Base-by-base conservation (phyloP, 768 basidiomycete species). In the Suillus decipiens region DNA sequence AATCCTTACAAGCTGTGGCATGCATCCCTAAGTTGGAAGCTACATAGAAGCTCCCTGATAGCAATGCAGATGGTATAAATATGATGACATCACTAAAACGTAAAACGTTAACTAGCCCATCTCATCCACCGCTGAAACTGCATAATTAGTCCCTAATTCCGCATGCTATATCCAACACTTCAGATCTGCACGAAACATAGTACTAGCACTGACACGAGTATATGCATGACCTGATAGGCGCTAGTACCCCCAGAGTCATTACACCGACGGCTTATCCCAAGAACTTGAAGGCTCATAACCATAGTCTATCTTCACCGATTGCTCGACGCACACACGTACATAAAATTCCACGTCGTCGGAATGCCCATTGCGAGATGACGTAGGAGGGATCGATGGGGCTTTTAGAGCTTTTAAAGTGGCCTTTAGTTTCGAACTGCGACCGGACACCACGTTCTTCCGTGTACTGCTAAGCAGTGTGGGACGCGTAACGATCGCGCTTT, bases 301-400 rank as follows among this genome's bases (percentile, higher is more conserved):
- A 5, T 70, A 75, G 42, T 75, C 74, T 17, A 75, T 65, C 6
- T 59, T 71, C 37, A 75, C 68, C 7, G 69, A 67, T 31, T 64
- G 72, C 33, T 77, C 76, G 3, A 76, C 69, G 24, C 72, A 63
- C 58, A 75, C 76, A 54, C 62, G 73, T 34, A 77, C 68, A 41
- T 76, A 70, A 31, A 75, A 33, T 22, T 77, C 74, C 64, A 73
- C 0, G 4, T 72, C 74, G 15, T 59, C 51, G 28, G 37, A 37
- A 34, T 39, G 37, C 15, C 1, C 31, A 22, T 34, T 63, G n/a
- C 45, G 24, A 7, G 43, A 61, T 14, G 64, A 12, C 55, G 43
- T 34, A 3, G 69, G 61, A 19, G 60, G 58, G 0, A n/a, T 73
- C 73, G n/a, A 73, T 67, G 2, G 69, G 55, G 4, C 59, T 24